These are phyloP conservation scores for Metschnikowia shivogae DNA, from an alignment of 805 yeast genomes.

Conservation along the genomic window DNA sequence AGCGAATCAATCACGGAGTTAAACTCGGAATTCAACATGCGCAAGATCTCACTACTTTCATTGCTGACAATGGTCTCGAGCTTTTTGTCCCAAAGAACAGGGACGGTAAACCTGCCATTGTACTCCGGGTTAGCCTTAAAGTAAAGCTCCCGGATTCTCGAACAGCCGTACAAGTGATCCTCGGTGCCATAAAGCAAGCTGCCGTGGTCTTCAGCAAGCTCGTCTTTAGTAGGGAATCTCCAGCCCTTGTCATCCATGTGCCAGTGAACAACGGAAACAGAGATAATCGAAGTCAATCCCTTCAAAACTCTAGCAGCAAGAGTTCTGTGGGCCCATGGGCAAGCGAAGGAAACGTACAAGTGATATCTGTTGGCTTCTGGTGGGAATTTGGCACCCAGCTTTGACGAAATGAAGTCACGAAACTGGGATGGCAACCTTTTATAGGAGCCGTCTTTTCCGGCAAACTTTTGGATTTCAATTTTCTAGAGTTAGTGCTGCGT, in stretches of 20 bases:
- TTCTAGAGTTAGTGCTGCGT: slow-evolving; percentile 15
- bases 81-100: slow-evolving; percentile 88
- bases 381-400: slow-evolving; percentile 56
- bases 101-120: slow-evolving; percentile 84
- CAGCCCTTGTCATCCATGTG: slow-evolving; percentile 84
- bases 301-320: slow-evolving; percentile 69
- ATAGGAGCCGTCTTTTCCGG: slow-evolving; percentile 51
- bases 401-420: slow-evolving; percentile 57
- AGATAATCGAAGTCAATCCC: slow-evolving; percentile 57
- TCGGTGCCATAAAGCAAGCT: slow-evolving; percentile 43
- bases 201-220: slow-evolving; percentile 41
- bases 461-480: slow-evolving; percentile 46
- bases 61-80: slow-evolving; percentile 81
- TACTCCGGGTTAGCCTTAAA: slow-evolving; percentile 72
- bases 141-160: slow-evolving; percentile 67
- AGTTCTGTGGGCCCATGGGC: slow-evolving; percentile 96
- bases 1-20: slow-evolving; percentile 50
- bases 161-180: slow-evolving; percentile 50
- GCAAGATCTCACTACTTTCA: slow-evolving; percentile 84
- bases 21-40: slow-evolving; percentile 77
- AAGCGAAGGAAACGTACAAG: slow-evolving; percentile 79
- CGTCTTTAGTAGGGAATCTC: slow-evolving; percentile 62
- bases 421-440: slow-evolving; percentile 55
- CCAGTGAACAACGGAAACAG: slow-evolving; percentile 85
- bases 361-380: slow-evolving; percentile 84